Conservation (phyloP, 805 yeast genomes). For the Candida railenensis region DNA sequence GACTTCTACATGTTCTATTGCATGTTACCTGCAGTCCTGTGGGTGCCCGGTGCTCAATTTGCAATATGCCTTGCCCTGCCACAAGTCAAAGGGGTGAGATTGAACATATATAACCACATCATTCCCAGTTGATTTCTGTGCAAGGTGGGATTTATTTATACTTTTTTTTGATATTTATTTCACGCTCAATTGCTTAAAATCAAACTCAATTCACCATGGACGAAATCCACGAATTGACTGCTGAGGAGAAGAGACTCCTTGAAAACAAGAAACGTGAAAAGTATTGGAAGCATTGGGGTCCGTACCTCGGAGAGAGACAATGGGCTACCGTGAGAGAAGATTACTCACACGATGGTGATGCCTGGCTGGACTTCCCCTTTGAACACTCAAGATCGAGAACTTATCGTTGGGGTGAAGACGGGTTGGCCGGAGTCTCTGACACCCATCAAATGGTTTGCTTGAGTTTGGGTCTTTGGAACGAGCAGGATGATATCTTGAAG, state of each 20-base stretch:
- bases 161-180: too few species aligned
- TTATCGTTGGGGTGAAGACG: constrained; percentile 96
- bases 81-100: too few species aligned
- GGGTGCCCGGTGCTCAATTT: too few species aligned
- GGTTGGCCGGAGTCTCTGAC: constrained; percentile 86
- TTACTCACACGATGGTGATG: constrained; percentile 81
- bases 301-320: constrained; percentile 82
- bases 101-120: too few species aligned
- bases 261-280: constrained; percentile 32
- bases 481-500: constrained; percentile 77
- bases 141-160: too few species aligned
- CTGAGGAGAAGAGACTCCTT: constrained; percentile 37
- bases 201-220: neutral
- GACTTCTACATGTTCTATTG: neutral
- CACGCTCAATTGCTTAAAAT: neutral
- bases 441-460: constrained; percentile 74
- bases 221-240: constrained; percentile 19
- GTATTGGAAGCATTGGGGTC: constrained; percentile 91
- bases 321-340: constrained; percentile 91
- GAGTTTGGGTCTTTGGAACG: constrained; percentile 90
- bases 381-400: constrained; percentile 79
- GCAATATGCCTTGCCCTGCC: too few species aligned
- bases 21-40: constrained; percentile 3
- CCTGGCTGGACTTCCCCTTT: constrained; percentile 87
- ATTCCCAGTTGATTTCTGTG: too few species aligned